Conservation (phyloP, 169 alveolate genomes). For the Cryptosporidium muris region DNA sequence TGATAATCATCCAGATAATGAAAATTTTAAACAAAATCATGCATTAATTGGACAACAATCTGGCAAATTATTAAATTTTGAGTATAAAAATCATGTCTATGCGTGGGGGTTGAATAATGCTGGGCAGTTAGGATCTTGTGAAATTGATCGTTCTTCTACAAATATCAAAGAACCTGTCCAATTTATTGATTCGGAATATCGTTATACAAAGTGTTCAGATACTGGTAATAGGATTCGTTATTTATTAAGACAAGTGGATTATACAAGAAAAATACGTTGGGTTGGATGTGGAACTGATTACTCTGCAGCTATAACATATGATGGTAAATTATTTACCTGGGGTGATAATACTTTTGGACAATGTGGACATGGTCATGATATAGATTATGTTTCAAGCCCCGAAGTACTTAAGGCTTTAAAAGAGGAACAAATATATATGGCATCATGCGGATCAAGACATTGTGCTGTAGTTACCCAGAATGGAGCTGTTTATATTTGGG, state of each 20-base stretch:
- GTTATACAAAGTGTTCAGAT: slow-evolving; percentile 20
- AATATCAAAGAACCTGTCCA: slow-evolving; percentile 46
- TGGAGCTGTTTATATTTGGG: slow-evolving; percentile 71
- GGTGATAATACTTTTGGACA: slow-evolving; percentile 63
- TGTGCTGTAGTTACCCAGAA: slow-evolving; percentile 69
- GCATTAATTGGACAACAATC: slow-evolving; percentile 64
- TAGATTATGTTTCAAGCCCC: slow-evolving; percentile 48
- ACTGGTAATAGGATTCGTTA: slow-evolving; percentile 48
- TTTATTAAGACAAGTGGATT: slow-evolving; percentile 53
- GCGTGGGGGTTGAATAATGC: slow-evolving; percentile 67
- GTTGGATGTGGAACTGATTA: slow-evolving; percentile 70
- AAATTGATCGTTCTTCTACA: slow-evolving; percentile 41
- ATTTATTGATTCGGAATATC: slow-evolving; percentile 53
- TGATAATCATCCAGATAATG: not conserved
- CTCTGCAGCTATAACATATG: slow-evolving; percentile 64
- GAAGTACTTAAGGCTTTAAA: slow-evolving; percentile 39
- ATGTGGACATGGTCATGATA: slow-evolving; percentile 66
- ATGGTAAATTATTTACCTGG: slow-evolving; percentile 68
- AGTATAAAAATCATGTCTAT: slow-evolving; percentile 67
- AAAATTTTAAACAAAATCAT: slow-evolving; percentile 3
- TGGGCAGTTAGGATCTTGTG: slow-evolving; percentile 55
- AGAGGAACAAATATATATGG: slow-evolving; percentile 69
- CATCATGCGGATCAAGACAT: slow-evolving; percentile 63
- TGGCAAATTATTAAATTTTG: slow-evolving; percentile 63
- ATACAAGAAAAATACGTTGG: slow-evolving; percentile 69